Conservation (phyloP, 2,329 filamentous ascomycete species). For the Colletotrichum simmondsii region DNA sequence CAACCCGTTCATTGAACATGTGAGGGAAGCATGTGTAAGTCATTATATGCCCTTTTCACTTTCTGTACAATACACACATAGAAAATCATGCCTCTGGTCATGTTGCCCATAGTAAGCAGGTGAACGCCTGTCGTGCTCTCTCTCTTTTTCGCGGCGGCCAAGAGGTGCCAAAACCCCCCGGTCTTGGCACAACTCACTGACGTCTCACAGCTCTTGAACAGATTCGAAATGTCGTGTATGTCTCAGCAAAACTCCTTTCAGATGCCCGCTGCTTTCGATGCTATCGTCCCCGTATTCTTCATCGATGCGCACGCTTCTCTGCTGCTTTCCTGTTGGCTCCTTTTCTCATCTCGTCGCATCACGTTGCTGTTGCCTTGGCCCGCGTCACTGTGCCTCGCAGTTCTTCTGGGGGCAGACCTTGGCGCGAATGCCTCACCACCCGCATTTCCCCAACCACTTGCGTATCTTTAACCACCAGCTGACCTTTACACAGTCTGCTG, state of each 20-base stretch:
- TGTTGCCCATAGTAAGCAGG: not conserved
- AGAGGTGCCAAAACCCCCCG: constrained; percentile 41
- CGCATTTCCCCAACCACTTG: constrained; percentile 12
- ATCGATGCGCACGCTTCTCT: not conserved
- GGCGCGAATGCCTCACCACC: not conserved
- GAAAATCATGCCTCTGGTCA: not conserved
- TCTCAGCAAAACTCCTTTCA: constrained; percentile 37
- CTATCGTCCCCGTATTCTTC: constrained; percentile 18
- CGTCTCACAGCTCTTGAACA: constrained; percentile 57
- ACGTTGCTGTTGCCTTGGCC: not conserved
- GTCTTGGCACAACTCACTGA: constrained; percentile 49
- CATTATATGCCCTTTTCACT: not conserved
- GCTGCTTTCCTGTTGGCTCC: not conserved
- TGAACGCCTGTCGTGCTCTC: not conserved
- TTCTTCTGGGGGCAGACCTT: constrained; percentile 22
- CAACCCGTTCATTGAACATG: constrained; percentile 47
- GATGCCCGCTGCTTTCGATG: constrained; percentile 30
- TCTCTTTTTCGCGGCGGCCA: constrained; percentile 36
- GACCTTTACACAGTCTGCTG: constrained; percentile 56
- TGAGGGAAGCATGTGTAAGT: constrained; percentile 57
- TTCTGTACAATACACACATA: not conserved
- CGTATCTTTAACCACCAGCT: not conserved
- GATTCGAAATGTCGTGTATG: constrained; percentile 63
- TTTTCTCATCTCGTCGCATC: not conserved
- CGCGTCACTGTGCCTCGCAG: constrained; percentile 14